Base-by-base conservation (phyloP, 129 eudicot species). In the Cynara cardunculus region DNA sequence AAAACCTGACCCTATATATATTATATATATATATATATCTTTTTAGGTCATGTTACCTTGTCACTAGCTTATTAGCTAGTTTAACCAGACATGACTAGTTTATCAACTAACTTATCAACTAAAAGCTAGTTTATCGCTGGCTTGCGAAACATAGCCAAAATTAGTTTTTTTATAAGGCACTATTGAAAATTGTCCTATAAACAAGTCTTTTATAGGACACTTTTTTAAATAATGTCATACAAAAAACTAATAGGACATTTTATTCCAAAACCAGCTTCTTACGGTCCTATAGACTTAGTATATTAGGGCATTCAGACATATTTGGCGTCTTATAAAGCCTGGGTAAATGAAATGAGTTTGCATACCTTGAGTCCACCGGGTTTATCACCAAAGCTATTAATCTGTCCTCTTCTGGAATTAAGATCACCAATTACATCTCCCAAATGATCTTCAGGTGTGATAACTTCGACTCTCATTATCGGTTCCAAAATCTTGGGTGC, bases 371-470 rank as follows among this genome's bases (percentile, higher is more conserved):
- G 96, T 41, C 99, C 93, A 88, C 99, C 99, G 18, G 99, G 97
- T 75, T 96, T 96, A 78, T 96, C 98, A 64, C 94, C 93, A 67
- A 96, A 96, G 86, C 85, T 91, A 88, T 89, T 96, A 83, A 92
- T 92, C 89, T 92, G 95, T 14, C 99, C 99, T 88, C 99, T 92
- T 68, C 99, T 89, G 0, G 95, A 93, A 84, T 96, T 96, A 46
- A 96, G 91, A 85, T 92, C 99, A 81, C 99, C 99, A 74, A 96
- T 96, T 24, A 96, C 99, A 87, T 96, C 98, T 27, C 99, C 98
- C 86, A 96, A 87, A 87, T 96, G 98, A 71, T 96, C 99, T 85
- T 96, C 99, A 10, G 99, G 99, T 11, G 99, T 92, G 25, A 92
- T 97, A 67, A 96, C 99, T 80, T 96, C 99, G 3, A 96, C 98